Evolutionary conservation across 495 filamentous ascomycete species (phyloP), one percentile per base, ranked within the genome.

Genomic region (Achaetomiella virescens): DNA sequence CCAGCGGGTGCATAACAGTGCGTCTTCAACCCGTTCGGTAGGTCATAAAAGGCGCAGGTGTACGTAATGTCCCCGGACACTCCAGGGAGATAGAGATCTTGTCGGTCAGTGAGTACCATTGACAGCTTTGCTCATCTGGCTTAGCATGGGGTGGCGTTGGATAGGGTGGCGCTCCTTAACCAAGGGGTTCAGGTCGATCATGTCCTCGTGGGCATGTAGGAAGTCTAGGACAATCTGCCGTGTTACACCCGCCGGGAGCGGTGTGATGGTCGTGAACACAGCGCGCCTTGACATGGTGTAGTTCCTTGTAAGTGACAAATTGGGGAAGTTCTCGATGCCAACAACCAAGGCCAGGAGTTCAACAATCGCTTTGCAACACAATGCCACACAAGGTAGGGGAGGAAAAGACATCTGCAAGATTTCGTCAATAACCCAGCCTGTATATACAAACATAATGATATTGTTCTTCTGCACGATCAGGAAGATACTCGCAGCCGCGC

Each of bases 141-240:
- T 73, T 61, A 7, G 86, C 83, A 64, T 84, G 75, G 12, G 72
- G 62, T 0, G 87, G 88, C 0, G 86, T 74, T 21, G 75, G 66
- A 85, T 84, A 0, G 77, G 76, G 52, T 84, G 77, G 38, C 86
- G 79, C 36, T 85, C 79, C 43, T 85, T 79, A 47, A 93, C 87
- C 7, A 91, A 77, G 0, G 89, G 89, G 67, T 91, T 93, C 24
- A 91, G 75, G 41, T 88, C 84, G 61, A 91, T 91, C 80, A 93
- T 91, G 55, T 82, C 83, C 38, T 74, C 67, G 64, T 90, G 87
- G 63, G 82, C 79, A 68, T 89, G 86, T 6, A 91, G 78, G 20
- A 85, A 84, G 24, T 80, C 75, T 55, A 90, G 64, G 24, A 88
- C 88, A 12, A 78, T 78, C 60, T 85, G 74, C 31, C 87, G 82